Conservation (phyloP, 2,329 filamentous ascomycete genomes). For the Simplicillium sp. region DNA sequence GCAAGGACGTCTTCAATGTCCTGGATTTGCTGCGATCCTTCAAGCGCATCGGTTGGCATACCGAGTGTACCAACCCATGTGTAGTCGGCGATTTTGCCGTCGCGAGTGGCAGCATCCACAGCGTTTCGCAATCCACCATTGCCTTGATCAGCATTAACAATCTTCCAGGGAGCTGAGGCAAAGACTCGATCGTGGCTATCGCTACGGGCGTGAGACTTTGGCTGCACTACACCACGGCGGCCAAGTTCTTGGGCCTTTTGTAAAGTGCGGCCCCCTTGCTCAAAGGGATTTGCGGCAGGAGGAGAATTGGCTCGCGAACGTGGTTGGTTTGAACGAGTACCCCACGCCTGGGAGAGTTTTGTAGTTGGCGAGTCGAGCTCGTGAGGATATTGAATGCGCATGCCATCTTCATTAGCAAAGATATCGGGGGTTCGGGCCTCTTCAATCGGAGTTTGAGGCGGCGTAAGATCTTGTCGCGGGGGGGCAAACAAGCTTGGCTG, state of each 20-base stretch:
- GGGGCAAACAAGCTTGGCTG: conserved; percentile 45
- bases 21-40: conserved; percentile 62
- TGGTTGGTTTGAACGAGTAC: conserved; percentile 66
- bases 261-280: conserved; percentile 48
- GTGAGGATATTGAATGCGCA: conserved; percentile 45
- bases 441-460: conserved; percentile 44
- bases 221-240: conserved; percentile 48
- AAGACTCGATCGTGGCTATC: conserved; percentile 62
- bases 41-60: conserved; percentile 83
- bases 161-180: conserved; percentile 69
- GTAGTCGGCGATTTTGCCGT: conserved; percentile 61
- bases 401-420: conserved; percentile 49
- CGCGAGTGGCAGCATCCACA: conserved; percentile 64
- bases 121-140: conserved; percentile 90
- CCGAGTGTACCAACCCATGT: conserved; percentile 90
- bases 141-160: conserved; percentile 79
- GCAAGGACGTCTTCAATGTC: conserved; percentile 77
- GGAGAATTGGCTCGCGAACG: conserved; percentile 64
- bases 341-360: conserved; percentile 69
- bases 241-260: conserved; percentile 50
- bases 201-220: conserved; percentile 40
- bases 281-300: conserved; percentile 66
- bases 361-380: conserved; percentile 58
- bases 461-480: conserved; percentile 38
- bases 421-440: conserved; percentile 34